These are phyloP conservation scores for Rachicladosporium sp. DNA, from an alignment of 2,329 filamentous ascomycete genomes.

Conservation along the genomic window DNA sequence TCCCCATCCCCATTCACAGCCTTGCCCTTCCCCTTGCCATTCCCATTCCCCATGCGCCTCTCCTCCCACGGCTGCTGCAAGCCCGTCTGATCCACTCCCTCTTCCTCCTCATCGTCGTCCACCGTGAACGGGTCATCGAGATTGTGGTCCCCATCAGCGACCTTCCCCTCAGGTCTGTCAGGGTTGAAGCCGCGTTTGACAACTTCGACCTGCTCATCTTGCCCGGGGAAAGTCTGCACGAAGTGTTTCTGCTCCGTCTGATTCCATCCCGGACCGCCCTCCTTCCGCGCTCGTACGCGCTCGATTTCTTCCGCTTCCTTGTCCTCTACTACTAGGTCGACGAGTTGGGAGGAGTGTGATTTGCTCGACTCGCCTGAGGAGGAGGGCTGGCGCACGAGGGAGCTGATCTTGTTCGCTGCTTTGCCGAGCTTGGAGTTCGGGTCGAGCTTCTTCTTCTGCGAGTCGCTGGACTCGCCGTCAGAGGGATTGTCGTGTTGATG, in stretches of 20 bases:
- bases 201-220: constrained; percentile 32
- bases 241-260: constrained; percentile 42
- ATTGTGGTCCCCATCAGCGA: constrained; percentile 32
- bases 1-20: constrained; percentile 1
- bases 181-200: constrained; percentile 45
- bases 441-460: constrained; percentile 1
- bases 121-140: constrained; percentile 31
- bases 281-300: constrained; percentile 48
- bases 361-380: constrained; percentile 28
- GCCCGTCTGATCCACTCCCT: constrained; percentile 1
- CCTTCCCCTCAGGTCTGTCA: constrained; percentile 30
- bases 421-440: constrained; percentile 2
- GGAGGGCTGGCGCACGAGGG: constrained; percentile 35
- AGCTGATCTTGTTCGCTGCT: constrained; percentile 10
- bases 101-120: constrained; percentile 27
- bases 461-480: constrained; percentile 13
- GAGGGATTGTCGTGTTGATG: constrained; percentile 25
- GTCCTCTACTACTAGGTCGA: constrained; percentile 57
- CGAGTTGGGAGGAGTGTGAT: constrained; percentile 49
- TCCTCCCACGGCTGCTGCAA: constrained; percentile 20
- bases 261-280: constrained; percentile 51
- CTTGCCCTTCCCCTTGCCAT: constrained; percentile 2
- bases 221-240: constrained; percentile 39
- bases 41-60: not conserved
- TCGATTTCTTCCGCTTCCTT: constrained; percentile 49